Base-by-base conservation (phyloP, 2,329 filamentous ascomycete species). In the Blumeria graminis region DNA sequence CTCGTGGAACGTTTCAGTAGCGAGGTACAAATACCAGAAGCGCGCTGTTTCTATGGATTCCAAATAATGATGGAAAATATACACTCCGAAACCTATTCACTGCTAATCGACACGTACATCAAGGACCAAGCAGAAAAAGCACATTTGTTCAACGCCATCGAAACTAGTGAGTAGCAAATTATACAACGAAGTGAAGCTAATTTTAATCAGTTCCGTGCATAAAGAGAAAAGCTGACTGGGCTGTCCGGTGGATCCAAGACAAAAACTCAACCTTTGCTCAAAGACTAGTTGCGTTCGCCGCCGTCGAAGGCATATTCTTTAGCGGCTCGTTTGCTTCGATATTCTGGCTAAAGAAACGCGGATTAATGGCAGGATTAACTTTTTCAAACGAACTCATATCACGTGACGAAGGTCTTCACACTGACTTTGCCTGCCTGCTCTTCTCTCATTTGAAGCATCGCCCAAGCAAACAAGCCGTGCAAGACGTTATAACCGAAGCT, bases 41-140 rank as follows among this genome's bases (percentile, higher is more conserved):
- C 92, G 61, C 88, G 92, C 66, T 98, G 92, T 81, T 98, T 98
- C 78, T 98, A 98, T 71, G 92, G 92, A 62, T 98, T 98, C 80
- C 92, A 98, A 76, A 96, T 96, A 75, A 98, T 98, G 92, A 96
- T 98, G 86, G 92, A 98, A 78, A 98, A 98, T 75, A 94, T 98
- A 67, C 92, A 98, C 78, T 95, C 92, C 14, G 92, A 98, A 76
- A 98, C 92, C 56, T 98, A 98, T 79, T 96, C 90, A 18, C 82
- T 98, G 38, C 82, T 98, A 68, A 98, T 98, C 69, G 92, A 98
- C 71, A 95, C 90, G 60, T 98, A 98, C 72, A 94, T 98, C 74
- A 95, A 93, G 77, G 92, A 98, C 75, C 85, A 86, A 60, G 84
- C 85, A 69, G 90, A 98, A 75, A 82, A 87, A 64, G 84, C 79